Conservation (phyloP, 805 yeast species). For the Starmerella potacharoeniae region DNA sequence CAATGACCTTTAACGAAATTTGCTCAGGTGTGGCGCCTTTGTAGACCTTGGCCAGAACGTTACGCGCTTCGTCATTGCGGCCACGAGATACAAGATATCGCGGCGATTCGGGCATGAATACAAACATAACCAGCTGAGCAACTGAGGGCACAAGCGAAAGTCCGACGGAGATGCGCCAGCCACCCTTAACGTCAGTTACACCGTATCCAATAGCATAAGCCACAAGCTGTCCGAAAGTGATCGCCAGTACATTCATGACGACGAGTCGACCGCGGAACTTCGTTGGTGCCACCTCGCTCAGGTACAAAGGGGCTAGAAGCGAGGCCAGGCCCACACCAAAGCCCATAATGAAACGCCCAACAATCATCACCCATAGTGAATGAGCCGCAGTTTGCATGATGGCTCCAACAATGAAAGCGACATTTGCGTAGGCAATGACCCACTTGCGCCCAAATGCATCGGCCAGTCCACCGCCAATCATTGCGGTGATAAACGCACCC, state of each 20-base stretch:
- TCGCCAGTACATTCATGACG: conserved; percentile 74
- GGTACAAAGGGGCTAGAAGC: conserved; percentile 84
- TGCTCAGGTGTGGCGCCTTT: conserved; percentile 49
- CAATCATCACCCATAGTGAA: conserved; percentile 81
- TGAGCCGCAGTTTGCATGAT: conserved; percentile 71
- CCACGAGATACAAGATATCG: conserved; percentile 72
- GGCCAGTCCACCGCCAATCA: conserved; percentile 70
- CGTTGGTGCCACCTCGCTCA: conserved; percentile 85
- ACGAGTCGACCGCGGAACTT: conserved; percentile 85
- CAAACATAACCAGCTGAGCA: conserved; percentile 60
- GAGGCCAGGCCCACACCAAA: conserved; percentile 96
- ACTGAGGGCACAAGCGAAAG: conserved; percentile 79
- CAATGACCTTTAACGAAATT: conserved; percentile 56
- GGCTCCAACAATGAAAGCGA: conserved; percentile 76
- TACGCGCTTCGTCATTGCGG: conserved; percentile 49
- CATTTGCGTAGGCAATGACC: conserved; percentile 69
- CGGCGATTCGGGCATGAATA: conserved; percentile 92
- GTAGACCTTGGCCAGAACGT: conserved; percentile 55
- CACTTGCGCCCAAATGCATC: conserved; percentile 78
- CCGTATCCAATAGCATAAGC: conserved; percentile 70
- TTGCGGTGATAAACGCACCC: conserved; percentile 77
- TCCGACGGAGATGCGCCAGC: conserved; percentile 92
- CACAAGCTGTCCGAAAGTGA: conserved; percentile 89
- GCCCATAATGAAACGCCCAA: conserved; percentile 86
- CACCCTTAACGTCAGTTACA: conserved; percentile 55